Base-by-base conservation (phyloP, 148 eudicot species). In the Arbutus unedo region DNA sequence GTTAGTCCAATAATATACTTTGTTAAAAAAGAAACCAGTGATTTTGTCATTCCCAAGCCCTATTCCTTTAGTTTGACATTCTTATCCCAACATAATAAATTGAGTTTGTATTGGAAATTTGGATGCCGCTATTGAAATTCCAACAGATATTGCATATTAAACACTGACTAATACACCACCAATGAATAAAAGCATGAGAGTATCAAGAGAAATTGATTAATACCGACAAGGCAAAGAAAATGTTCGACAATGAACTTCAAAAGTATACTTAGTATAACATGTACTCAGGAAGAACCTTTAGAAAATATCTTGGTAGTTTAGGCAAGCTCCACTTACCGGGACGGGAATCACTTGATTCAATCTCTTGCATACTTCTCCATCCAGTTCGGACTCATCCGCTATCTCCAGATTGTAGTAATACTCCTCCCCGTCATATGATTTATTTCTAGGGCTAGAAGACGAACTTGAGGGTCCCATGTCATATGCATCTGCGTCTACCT, bases 321-420 rank as follows among this genome's bases (percentile, higher is more conserved):
- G 49, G 62, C 66, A 83, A 81, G 80, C 44, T 72, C 25, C 77
- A 90, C 98, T 93, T 91, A 93, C 98, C 78, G 96, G 98, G 80
- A 95, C 87, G 70, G 92, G 90, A 72, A 84, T 73, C 95, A 95
- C 89, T 85, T 92, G 94, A 80, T 88, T 84, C 83, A 95, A 81
- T 84, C 96, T 91, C 89, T 91, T 95, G 82, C 94, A 93, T 78
- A 95, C 88, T 90, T 95, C 98, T 82, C 98, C 98, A 89, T 95
- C 98, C 89, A 95, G 88, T 47, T 87, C 84, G 59, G 89, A 89
- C 83, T 93, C 98, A 55, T 92, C 92, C 62, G 90, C 85, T 82
- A 94, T 89, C 59, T 92, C 98, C 83, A 95, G 81, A 88, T 82
- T 81, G 82, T 90, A 89, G 51, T 79, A 81, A 79, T 81, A 88